Evolutionary conservation across 768 basidiomycete species (phyloP), one percentile per base, ranked within the genome.

Genomic region (Podaxis carcinomalis): DNA sequence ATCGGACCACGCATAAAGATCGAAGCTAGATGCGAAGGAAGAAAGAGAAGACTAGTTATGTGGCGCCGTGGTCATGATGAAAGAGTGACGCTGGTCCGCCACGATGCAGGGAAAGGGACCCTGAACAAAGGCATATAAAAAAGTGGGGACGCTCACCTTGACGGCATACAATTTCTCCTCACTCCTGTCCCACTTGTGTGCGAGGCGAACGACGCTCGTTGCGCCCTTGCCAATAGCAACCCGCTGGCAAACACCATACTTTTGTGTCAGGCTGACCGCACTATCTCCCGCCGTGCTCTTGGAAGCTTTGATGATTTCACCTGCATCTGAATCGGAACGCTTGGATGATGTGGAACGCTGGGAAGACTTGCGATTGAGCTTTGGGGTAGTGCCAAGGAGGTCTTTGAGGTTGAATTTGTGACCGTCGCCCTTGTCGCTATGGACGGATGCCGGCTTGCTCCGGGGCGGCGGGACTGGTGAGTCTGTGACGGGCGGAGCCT

Each of bases 111-210:
- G 46, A 56, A 11, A 62, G 51, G 53, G 47, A 46, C 51, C 58
- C 56, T 55, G 57, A 16, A 56, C 60, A 59, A 47, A 56, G 56
- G 27, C 32, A 39, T 9, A 55, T 32, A 57, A 27, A 23, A n/a
- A 55, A 11, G 10, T 55, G 5, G 21, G 52, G 4, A 23, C 25
- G 35, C 86, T 59, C 62, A 95, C 94, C 86, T 99, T 99, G 75
- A 99, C 91, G 49, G 96, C 96, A 68, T 98, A 99, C 35, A 98
- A 79, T 80, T 95, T 96, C 77, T 99, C 96, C 74, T 96, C 95
- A 21, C 80, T 85, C 62, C 95, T 81, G 73, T 99, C 97, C 96
- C 96, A 98, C 77, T 98, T 99, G 77, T 99, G 97, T 46, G 95
- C 96, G 16, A 99, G 83, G 50, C 93, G 80, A 47, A 99, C 96